Evolutionary conservation across 1,284 basidiomycete species (phyloP).

Genomic region (Sporisorium exsertum): DNA sequence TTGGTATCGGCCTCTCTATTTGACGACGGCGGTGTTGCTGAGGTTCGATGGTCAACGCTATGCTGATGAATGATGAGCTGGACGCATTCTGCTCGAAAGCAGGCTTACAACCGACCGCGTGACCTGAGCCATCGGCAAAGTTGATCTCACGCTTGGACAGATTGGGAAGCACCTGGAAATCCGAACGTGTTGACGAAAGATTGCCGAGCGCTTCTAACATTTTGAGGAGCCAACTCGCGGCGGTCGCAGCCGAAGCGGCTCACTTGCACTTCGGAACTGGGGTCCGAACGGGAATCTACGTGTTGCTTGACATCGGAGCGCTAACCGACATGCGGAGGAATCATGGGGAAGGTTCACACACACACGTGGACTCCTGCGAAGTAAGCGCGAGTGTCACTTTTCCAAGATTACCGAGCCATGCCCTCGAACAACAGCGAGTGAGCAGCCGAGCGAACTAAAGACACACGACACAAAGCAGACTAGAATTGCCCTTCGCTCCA

Average conservation of each 20-base stretch:
- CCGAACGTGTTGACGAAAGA: neutral
- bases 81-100: neutral
- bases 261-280: neutral
- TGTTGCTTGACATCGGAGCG: neutral
- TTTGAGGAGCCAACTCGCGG: too few relatives aligned
- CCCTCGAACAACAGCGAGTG: neutral
- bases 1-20: neutral
- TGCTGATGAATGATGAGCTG: neutral
- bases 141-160: neutral
- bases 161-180: too few relatives aligned
- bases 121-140: neutral
- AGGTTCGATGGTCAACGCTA: neutral
- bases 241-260: neutral
- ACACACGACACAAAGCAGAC: neutral
- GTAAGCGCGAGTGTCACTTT: neutral
- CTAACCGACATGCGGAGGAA: neutral
- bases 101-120: neutral
- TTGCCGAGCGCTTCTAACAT: too few relatives aligned
- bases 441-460: neutral
- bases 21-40: neutral
- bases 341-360: neutral
- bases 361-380: neutral
- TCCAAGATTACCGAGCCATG: neutral
- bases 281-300: neutral
- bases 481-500: neutral